Conservation (phyloP, 371 early-diverging fungal species). For the Rhizopus arrhizus region DNA sequence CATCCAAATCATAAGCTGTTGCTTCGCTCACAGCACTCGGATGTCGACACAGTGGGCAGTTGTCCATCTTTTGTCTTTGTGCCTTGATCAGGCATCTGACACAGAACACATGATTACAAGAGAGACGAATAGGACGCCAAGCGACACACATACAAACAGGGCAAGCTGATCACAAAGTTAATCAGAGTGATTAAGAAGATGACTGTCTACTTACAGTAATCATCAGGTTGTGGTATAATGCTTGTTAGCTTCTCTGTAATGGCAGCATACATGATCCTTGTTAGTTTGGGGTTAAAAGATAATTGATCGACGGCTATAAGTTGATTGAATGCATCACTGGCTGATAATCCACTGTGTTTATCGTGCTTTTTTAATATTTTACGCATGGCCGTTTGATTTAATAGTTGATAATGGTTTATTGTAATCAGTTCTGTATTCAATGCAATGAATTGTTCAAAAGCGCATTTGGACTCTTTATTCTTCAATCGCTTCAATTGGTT, state of each 20-base stretch:
- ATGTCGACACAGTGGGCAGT: conserved; percentile 76
- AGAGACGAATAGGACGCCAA: conserved; percentile 76
- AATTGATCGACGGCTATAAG: conserved; percentile 28
- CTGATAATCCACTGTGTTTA: conserved; percentile 71
- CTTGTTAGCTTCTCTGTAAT: conserved; percentile 50
- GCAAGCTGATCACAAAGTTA: conserved; percentile 27
- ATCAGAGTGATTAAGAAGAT: neutral
- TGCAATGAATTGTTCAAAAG: conserved; percentile 62
- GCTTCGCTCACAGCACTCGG: conserved; percentile 60
- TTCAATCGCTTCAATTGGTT: conserved; percentile 44
- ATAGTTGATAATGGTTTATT: conserved; percentile 68
- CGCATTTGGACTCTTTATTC: conserved; percentile 46
- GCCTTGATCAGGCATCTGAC: conserved; percentile 77
- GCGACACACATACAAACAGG: conserved; percentile 55
- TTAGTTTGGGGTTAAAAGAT: conserved; percentile 35
- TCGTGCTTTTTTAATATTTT: conserved; percentile 88
- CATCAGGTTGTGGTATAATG: conserved; percentile 77
- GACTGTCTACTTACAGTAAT: conserved; percentile 54
- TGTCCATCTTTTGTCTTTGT: conserved; percentile 57
- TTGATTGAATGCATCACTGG: conserved; percentile 39
- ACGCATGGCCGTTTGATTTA: conserved; percentile 78
- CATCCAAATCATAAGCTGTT: conserved; percentile 61
- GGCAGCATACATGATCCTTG: conserved; percentile 42
- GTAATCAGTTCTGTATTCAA: conserved; percentile 69
- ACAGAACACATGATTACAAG: conserved; percentile 75